These are phyloP conservation scores for Globisporangium recalcitrans DNA, from an alignment of 352 stramenopile genomes.

Conservation along the genomic window DNA sequence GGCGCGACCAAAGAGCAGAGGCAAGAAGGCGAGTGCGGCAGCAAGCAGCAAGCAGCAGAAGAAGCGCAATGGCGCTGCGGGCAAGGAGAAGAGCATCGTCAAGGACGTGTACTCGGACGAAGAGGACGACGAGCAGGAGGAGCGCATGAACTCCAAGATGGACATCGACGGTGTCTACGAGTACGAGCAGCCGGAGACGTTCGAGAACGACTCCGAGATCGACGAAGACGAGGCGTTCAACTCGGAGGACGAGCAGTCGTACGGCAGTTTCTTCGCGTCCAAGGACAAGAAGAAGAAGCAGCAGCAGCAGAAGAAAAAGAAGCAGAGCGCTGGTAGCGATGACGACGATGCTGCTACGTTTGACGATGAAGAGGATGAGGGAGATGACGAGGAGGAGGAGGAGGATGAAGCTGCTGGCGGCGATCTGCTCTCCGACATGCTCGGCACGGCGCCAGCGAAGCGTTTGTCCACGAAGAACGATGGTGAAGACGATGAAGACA, in stretches of 20 bases:
- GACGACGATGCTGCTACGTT: slow-evolving; percentile 18
- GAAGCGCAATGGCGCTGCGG: slow-evolving; percentile 14
- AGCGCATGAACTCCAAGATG: slow-evolving; percentile 52
- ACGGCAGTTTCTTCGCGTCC: slow-evolving; percentile 78
- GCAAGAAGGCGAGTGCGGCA: slow-evolving; percentile 21
- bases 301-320: slow-evolving; percentile 13
- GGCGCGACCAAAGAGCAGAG: slow-evolving; percentile 20
- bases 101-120: slow-evolving; percentile 82
- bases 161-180: slow-evolving; percentile 82
- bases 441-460: slow-evolving; percentile 48
- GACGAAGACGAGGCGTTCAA: slow-evolving; percentile 93
- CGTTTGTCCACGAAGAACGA: slow-evolving; percentile 48
- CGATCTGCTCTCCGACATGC: slow-evolving; percentile 70
- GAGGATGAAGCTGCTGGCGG: slow-evolving; percentile 48
- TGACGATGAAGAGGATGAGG: slow-evolving; percentile 22
- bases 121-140: slow-evolving; percentile 63
- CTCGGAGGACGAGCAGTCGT: slow-evolving; percentile 89
- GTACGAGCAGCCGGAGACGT: slow-evolving; percentile 70
- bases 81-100: slow-evolving; percentile 21
- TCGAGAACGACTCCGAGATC: slow-evolving; percentile 91
- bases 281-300: slow-evolving; percentile 21
- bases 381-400: slow-evolving; percentile 46
- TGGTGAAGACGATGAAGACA: slow-evolving; percentile 23
- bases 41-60: slow-evolving; percentile 15
- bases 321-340: slow-evolving; percentile 16